These are phyloP conservation scores for Albugo laibachii DNA, from an alignment of 352 stramenopile species.

Conservation along the genomic window DNA sequence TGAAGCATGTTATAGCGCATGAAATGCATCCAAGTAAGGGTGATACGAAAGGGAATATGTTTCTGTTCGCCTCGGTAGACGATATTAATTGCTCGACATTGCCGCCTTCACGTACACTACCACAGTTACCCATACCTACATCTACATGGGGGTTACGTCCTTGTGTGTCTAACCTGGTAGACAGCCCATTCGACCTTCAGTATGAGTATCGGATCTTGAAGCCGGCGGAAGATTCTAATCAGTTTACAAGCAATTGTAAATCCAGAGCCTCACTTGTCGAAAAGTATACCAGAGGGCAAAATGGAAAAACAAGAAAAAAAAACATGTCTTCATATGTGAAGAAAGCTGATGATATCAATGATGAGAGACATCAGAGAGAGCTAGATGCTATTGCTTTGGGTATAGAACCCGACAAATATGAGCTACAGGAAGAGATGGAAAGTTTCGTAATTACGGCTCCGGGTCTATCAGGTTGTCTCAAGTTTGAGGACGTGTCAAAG, in stretches of 20 bases:
- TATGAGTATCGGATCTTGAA: constrained; percentile 39
- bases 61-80: too few relatives aligned
- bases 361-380: background rate
- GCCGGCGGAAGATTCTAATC: constrained; percentile 9
- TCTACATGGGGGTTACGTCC: constrained; percentile 32
- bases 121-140: constrained; percentile 50
- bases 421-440: constrained; percentile 11
- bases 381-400: background rate
- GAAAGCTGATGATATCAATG: constrained; percentile 4
- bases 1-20: too few relatives aligned
- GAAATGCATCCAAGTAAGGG: too few relatives aligned
- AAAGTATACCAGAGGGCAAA: constrained; percentile 60
- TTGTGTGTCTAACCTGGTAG: constrained; percentile 20
- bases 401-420: background rate
- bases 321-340: constrained; percentile 42
- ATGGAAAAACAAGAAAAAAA: constrained; percentile 53
- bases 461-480: constrained; percentile 30
- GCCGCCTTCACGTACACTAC: constrained; percentile 7
- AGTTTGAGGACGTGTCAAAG: constrained; percentile 17
- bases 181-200: constrained; percentile 20
- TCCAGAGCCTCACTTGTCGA: constrained; percentile 45
- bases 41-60: too few relatives aligned
- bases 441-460: constrained; percentile 28
- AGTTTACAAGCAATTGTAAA: constrained; percentile 25
- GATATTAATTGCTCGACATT: too few relatives aligned